phyloP scores from a whole-genome alignment of 441 rosid genomes.

The Pelargonium citronellum region DNA sequence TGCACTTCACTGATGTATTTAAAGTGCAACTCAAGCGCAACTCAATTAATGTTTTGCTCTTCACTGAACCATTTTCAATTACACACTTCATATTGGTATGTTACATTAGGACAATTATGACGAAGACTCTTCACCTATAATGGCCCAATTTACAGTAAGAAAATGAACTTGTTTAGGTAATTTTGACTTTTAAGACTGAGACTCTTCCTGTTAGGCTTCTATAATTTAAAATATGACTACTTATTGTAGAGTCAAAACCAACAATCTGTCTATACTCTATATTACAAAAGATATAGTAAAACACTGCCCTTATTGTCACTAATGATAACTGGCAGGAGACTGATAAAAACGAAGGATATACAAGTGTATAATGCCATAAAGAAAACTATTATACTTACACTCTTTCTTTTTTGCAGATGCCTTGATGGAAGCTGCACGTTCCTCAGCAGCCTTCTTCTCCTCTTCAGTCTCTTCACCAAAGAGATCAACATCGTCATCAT shows the following conservation, averaged over 20 bases:
- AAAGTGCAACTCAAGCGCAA: too few relatives aligned
- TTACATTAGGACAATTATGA: too few relatives aligned
- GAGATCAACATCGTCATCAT: conserved; percentile 74
- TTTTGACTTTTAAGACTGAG: too few relatives aligned
- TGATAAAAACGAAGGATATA: neutral
- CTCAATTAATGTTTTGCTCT: too few relatives aligned
- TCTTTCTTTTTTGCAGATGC: conserved; percentile 79
- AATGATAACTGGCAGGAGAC: neutral
- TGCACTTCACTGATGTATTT: too few relatives aligned
- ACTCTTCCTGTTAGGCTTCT: too few relatives aligned
- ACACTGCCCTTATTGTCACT: neutral
- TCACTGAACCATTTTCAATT: too few relatives aligned
- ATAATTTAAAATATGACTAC: too few relatives aligned
- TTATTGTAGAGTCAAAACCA: too few relatives aligned
- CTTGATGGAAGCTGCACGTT: conserved; percentile 75
- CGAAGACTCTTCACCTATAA: too few relatives aligned
- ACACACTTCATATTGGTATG: too few relatives aligned
- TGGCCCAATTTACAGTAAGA: neutral
- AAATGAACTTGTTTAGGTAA: neutral
- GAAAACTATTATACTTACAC: conserved; percentile 38
- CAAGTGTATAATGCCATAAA: neutral
- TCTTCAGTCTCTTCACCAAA: conserved; percentile 92
- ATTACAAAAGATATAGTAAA: neutral
- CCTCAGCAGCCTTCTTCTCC: conserved; percentile 93
- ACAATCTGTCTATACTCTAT: neutral